Evolutionary conservation across 1,284 basidiomycete species (phyloP).

Genomic region (Prillingera fragicola): DNA sequence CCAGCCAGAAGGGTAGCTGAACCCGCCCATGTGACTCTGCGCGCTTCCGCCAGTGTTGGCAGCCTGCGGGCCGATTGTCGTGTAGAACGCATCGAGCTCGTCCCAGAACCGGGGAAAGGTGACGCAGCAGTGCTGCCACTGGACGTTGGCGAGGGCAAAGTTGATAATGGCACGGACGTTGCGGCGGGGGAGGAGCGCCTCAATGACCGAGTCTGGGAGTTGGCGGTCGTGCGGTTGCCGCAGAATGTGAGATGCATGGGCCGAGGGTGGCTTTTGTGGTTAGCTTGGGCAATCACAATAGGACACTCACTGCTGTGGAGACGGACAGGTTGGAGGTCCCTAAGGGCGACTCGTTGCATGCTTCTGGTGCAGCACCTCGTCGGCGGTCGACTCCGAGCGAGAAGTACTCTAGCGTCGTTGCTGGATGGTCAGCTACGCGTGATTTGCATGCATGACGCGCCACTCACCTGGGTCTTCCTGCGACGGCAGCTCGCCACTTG

Average conservation of each 20-base stretch:
- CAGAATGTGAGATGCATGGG: conserved; percentile 4
- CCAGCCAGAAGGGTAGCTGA: too few species aligned
- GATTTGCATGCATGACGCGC: too few species aligned
- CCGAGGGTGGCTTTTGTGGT: too few species aligned
- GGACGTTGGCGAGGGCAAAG: conserved; percentile 14
- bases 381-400: conserved; percentile 22
- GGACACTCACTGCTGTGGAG: too few species aligned
- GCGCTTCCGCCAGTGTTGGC: too few species aligned
- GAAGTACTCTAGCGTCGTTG: conserved; percentile 25
- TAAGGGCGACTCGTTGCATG: too few species aligned
- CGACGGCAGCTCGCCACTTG: too few species aligned
- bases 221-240: conserved; percentile 1
- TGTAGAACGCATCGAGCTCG: conserved; percentile 16
- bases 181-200: conserved; percentile 15
- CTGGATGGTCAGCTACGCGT: conserved; percentile 4
- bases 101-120: conserved; percentile 16
- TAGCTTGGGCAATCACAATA: too few species aligned
- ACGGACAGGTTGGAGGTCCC: too few species aligned
- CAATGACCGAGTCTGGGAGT: conserved; percentile 12
- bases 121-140: conserved; percentile 26
- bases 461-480: too few species aligned
- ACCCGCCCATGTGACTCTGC: too few species aligned
- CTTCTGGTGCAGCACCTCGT: conserved; percentile 1
- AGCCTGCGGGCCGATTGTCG: not conserved
- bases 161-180: conserved; percentile 13